phyloP scores from a whole-genome alignment of 2,329 filamentous ascomycete genomes.

The Metarhizium anisopliae region DNA sequence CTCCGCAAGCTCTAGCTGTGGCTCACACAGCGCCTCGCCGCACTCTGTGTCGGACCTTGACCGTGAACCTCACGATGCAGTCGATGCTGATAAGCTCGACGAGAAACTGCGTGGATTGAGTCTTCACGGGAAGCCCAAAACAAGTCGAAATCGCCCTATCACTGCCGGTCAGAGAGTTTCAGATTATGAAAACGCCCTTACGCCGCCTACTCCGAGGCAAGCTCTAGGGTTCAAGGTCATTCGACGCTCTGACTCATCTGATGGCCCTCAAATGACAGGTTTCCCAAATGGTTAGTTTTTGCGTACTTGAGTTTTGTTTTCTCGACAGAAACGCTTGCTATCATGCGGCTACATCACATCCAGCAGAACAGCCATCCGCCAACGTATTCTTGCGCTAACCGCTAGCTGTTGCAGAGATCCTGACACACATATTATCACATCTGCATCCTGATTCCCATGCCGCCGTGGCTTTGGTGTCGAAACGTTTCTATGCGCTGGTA shows the following conservation, averaged over 20 bases:
- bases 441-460: conserved; percentile 77
- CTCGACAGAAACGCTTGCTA: neutral
- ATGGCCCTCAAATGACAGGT: conserved; percentile 37
- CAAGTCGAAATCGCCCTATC: conserved; percentile 18
- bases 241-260: conserved; percentile 33
- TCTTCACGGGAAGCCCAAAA: conserved; percentile 19
- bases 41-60: conserved; percentile 21
- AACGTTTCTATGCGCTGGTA: conserved; percentile 76
- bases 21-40: conserved; percentile 27
- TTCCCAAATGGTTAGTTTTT: conserved; percentile 71
- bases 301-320: neutral
- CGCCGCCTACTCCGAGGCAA: conserved; percentile 36
- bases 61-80: conserved; percentile 19
- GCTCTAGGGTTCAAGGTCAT: conserved; percentile 47
- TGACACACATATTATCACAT: conserved; percentile 87
- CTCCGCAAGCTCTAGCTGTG: conserved; percentile 13
- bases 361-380: neutral
- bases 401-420: conserved; percentile 54
- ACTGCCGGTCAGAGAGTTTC: conserved; percentile 44
- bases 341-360: neutral
- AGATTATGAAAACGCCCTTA: conserved; percentile 53
- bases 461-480: conserved; percentile 76
- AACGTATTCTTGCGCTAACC: conserved; percentile 7
- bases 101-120: conserved; percentile 46
- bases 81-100: conserved; percentile 36